phyloP scores from a whole-genome alignment of 2,329 filamentous ascomycete genomes.

The Fonsecaea nubica region DNA sequence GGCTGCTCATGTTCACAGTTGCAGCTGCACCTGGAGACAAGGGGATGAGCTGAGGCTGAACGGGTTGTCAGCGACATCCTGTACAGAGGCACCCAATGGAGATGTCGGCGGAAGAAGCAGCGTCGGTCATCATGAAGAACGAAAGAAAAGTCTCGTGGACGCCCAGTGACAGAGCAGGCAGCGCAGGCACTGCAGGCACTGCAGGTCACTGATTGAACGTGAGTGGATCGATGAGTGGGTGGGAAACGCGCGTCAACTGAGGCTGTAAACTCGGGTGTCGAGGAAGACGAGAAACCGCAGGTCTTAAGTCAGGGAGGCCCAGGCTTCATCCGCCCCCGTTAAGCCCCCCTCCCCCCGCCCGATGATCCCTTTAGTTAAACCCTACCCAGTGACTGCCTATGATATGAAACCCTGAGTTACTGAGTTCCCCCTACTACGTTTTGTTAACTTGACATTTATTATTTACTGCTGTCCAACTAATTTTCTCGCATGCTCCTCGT shows the following conservation, averaged over 20 bases:
- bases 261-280: constrained; percentile 8
- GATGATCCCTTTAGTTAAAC: constrained; percentile 1
- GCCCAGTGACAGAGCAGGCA: background rate
- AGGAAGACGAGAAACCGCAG: background rate
- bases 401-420: background rate
- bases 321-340: background rate
- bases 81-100: constrained; percentile 6
- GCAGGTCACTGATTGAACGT: background rate
- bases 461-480: constrained; percentile 18
- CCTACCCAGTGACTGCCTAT: background rate
- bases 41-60: constrained; percentile 12
- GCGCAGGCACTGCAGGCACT: too few relatives aligned
- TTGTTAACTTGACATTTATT: background rate
- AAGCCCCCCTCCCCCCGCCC: background rate
- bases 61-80: constrained; percentile 29
- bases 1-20: constrained; percentile 26
- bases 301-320: background rate
- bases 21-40: constrained; percentile 2
- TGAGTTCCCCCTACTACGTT: background rate
- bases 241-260: constrained; percentile 30
- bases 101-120: background rate
- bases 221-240: constrained; percentile 7
- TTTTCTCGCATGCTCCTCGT: constrained; percentile 21
- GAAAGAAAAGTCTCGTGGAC: background rate
- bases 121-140: constrained; percentile 7